Evolutionary conservation across 2,329 filamentous ascomycete species (phyloP), one percentile per base, ranked within the genome.

Genomic region (Lasiodiplodia sp.): DNA sequence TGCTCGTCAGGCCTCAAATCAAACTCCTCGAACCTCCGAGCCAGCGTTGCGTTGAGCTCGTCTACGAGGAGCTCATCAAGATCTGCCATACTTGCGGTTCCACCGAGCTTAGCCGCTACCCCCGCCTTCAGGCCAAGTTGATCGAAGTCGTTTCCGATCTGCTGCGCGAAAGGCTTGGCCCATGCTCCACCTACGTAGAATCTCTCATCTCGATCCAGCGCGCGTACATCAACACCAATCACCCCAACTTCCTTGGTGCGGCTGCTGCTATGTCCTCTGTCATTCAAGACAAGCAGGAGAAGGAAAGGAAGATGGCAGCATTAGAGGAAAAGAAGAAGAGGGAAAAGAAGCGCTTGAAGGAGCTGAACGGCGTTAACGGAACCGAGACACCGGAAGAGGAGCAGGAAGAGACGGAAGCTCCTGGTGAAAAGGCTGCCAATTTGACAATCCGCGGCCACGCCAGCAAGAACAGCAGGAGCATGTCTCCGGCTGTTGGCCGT

Each of bases 211-310:
- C 96, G 31, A 99, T 99, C 70, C 96, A 99, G 81, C 89, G 96
- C 73, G 96, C 96, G 23, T 99, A 99, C 81, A 98, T 99, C 83
- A 99, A 99, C 84, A 99, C 96, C 52, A 99, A 99, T 77, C 96
- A 99, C 79, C 96, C 96, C 60, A 99, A 99, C 81, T 99, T 99
- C 84, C 88, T 98, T 18, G 96, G 96, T 55, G 96, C 96, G 18
- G 95, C 96, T 25, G 95, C 94, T 44, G 96, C 96, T 71, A 99
- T 99, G 96, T 95, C 93, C 73, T 94, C 96, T 58, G 95, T 99
- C 57, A 96, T 99, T 70, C 92, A 89, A 77, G 95, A 92, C 77
- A 97, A 96, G 82, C 94, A 98, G 79, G 96, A 99, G 73, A 91
- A 94, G 73, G 95, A 99, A 81, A 91, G 93, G 80, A 94, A 93